Base-by-base conservation (phyloP, 805 yeast species). In the Nakazawaea holstii region DNA sequence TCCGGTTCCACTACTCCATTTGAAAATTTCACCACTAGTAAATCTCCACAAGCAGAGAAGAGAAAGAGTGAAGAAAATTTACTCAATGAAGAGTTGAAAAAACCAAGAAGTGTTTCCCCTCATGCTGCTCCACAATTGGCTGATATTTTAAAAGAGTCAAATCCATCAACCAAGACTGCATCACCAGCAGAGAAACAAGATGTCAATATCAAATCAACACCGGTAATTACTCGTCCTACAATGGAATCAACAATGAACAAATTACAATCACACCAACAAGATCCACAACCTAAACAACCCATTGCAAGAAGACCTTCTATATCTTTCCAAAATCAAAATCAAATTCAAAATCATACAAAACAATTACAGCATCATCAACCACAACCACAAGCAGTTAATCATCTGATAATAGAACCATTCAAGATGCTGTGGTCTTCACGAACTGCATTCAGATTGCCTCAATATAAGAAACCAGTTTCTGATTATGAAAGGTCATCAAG, bases 401-500 rank as follows among this genome's bases (percentile, higher is more conserved):
- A 42, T 3, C 38, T 45, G 9, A 33, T 48, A 7, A 33, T 30
- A 2, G 49, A 46, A 26, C 45, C 49, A 5, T 46, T 46, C 49
- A 46, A 40, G 28, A 35, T 20, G 36, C 49, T 46, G 49, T 46
- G 44, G 49, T 29, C 52, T n/a, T 31, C 53, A 1, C 38, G 53
- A 4, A 52, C 53, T 10, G 55, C 59, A 2, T 52, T 63, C 27
- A 59, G 54, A 27, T 48, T 62, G 8, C 68, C 68, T 1, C 66
- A 61, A 26, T 65, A 64, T 48, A 53, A 57, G 45, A 62, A 56
- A 45, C 67, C 67, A 4, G 56, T 50, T 10, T 46, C 49, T 9
- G 33, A 28, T n/a, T 15, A 3, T 10, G 35, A 39, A 11, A 39
- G 42, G 11, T 28, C 39, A 13, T 1, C 45, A 32, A 11, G 10